Percentiles rank a stretch among this genome's conserved stretches.
Conservation (phyloP, 2,329 filamentous ascomycete genomes). For the Paraconiothyrium brasiliense region DNA sequence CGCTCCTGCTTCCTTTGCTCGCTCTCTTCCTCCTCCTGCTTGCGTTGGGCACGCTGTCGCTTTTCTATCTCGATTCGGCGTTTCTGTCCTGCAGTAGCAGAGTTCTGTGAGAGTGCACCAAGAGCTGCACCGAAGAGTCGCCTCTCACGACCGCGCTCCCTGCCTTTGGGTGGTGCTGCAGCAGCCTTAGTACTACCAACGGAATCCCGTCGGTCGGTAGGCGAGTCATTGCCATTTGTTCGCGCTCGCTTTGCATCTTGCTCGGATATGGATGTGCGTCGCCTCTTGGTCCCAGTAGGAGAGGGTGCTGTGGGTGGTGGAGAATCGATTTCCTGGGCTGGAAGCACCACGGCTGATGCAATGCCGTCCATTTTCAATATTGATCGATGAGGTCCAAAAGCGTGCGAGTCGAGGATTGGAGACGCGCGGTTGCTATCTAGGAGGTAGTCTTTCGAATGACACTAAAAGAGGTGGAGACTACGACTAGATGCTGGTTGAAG, state of each 20-base stretch:
- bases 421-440: background rate
- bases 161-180: conserved; percentile 59
- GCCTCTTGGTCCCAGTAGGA: conserved; percentile 55
- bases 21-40: conserved; percentile 76
- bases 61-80: conserved; percentile 82
- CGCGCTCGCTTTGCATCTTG: conserved; percentile 64
- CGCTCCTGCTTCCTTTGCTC: conserved; percentile 73
- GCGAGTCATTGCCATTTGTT: conserved; percentile 50
- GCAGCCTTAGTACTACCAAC: conserved; percentile 49
- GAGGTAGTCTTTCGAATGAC: too few relatives aligned
- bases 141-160: conserved; percentile 83
- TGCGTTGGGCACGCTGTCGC: conserved; percentile 79
- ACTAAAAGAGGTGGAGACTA: too few relatives aligned
- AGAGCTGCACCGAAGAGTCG: conserved; percentile 86
- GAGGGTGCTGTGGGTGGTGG: conserved; percentile 44
- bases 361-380: conserved; percentile 52
- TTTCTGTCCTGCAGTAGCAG: conserved; percentile 67
- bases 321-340: conserved; percentile 50
- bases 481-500: conserved; percentile 24
- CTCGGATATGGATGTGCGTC: conserved; percentile 63
- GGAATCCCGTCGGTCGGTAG: conserved; percentile 30
- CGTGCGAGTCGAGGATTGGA: background rate
- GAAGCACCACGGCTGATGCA: conserved; percentile 64
- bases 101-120: conserved; percentile 79
- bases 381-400: conserved; percentile 3